Conservation (phyloP, 371 early-diverging fungal species). For the Apophysomyces sp. region DNA sequence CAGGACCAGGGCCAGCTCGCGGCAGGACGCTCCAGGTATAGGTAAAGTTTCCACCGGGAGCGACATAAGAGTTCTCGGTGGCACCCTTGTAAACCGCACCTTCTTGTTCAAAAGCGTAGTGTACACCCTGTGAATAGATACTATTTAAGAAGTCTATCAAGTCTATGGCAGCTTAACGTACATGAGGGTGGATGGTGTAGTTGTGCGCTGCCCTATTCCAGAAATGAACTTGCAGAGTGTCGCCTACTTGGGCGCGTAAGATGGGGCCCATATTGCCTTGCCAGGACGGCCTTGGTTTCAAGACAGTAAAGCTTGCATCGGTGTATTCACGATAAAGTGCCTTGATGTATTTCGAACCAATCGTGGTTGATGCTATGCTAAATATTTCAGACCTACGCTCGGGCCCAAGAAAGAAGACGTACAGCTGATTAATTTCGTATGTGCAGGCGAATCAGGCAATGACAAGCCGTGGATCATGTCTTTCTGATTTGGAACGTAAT, state of each 20-base stretch:
- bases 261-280: conserved; percentile 52
- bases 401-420: conserved; percentile 6
- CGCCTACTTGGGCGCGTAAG: conserved; percentile 50
- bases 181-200: conserved; percentile 54
- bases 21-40: conserved; percentile 49
- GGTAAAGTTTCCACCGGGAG: conserved; percentile 34
- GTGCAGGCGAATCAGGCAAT: conserved; percentile 6
- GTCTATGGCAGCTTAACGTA: no score
- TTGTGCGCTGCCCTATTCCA: conserved; percentile 40
- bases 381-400: no score
- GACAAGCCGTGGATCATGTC: conserved; percentile 11
- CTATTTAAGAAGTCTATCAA: no score
- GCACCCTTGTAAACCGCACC: conserved; percentile 47
- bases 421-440: conserved; percentile 20
- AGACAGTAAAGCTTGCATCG: conserved; percentile 30
- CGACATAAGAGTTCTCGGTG: conserved; percentile 22
- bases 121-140: conserved; percentile 41
- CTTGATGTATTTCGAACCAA: conserved; percentile 48
- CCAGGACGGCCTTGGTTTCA: conserved; percentile 29
- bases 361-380: conserved; percentile 16
- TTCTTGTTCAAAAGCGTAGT: conserved; percentile 52
- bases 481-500: conserved; percentile 26
- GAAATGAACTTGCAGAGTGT: conserved; percentile 42
- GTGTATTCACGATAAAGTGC: conserved; percentile 50
- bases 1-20: conserved; percentile 46